Evolutionary conservation across 148 eudicot species (phyloP), one percentile per base, ranked within the genome.

Genomic region (Nyssa sinensis): DNA sequence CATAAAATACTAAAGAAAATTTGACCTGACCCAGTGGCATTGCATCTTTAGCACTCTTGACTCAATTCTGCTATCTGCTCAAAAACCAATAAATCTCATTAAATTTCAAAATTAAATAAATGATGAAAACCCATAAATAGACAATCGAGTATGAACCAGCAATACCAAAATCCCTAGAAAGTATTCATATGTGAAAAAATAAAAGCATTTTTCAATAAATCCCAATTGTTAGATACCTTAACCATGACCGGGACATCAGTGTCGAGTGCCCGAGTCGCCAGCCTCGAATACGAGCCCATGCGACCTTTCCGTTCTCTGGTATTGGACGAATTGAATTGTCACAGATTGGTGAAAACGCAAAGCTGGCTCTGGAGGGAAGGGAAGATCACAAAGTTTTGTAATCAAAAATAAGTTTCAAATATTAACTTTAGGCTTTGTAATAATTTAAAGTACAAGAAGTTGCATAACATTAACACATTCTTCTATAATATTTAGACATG

Each of bases 21-120:
- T 19, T 33, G 29, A 80, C 83, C 83, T 76, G 79, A 30, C 83
- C 83, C 75, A 81, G 75, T 4, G 83, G 83, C 80, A 81, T 72
- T n/a, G 66, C 73, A 81, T 76, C 80, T 70, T 76, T 67, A 51
- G 65, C 37, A 67, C 67, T 63, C 73, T 75, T 59, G n/a, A 32
- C 33, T 81, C 69, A 81, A 41, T 47, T 81, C 79, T 68, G 64
- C 39, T 60, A 81, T 31, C 83, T 81, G 76, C 49, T 62, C 16
- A 53, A 19, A 6, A 47, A 30, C 47, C 14, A 69, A 71, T 33
- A 11, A 32, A 62, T 21, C 33, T 61, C 27, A 64, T 39, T 23
- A 32, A 37, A 37, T 2, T 29, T 32, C 59, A 24, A 33, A 5
- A 75, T 30, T 14, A 41, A 13, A 37, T 1, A 3, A 41, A 0